Percentiles rank a stretch among this genome's conserved stretches.
Conservation (phyloP, 1,284 basidiomycete genomes). For the Boletus smithii region DNA sequence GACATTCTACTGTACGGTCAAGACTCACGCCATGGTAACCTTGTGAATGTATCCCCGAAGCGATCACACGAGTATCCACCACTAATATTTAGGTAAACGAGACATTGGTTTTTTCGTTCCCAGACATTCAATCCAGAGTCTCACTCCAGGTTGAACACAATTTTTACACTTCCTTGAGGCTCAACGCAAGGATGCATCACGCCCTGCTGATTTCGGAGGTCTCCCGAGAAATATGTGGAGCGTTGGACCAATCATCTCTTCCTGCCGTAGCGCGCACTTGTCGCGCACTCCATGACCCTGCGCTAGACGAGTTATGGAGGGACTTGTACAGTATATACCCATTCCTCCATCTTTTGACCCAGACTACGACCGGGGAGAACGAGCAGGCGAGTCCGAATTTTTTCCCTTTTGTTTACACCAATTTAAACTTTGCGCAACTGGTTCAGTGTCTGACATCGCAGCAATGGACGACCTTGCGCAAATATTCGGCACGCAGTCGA, state of each 20-base stretch:
- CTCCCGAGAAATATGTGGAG: slow-evolving; percentile 16
- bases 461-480: slow-evolving; percentile 23
- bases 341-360: slow-evolving; percentile 22
- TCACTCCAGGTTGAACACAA: too few relatives aligned
- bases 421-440: neutral
- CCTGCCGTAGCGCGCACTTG: slow-evolving; percentile 25
- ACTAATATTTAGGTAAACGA: slow-evolving; percentile 23
- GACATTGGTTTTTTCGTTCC: neutral
- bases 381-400: slow-evolving; percentile 12
- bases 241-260: slow-evolving; percentile 16
- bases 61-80: slow-evolving; percentile 9
- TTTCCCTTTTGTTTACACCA: neutral
- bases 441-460: neutral
- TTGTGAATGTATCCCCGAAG: too few relatives aligned
- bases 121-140: neutral
- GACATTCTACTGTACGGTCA: too few relatives aligned
- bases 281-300: slow-evolving; percentile 21
- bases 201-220: slow-evolving; percentile 27
- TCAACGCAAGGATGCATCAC: slow-evolving; percentile 20
- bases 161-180: too few relatives aligned
- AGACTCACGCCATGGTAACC: too few relatives aligned
- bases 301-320: slow-evolving; percentile 28
- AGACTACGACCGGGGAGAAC: neutral
- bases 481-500: slow-evolving; percentile 22
- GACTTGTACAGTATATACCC: slow-evolving; percentile 23